Evolutionary conservation across 1,284 basidiomycete species (phyloP), one percentile per base, ranked within the genome.

Genomic region (Cutaneotrichosporon arboriforme): DNA sequence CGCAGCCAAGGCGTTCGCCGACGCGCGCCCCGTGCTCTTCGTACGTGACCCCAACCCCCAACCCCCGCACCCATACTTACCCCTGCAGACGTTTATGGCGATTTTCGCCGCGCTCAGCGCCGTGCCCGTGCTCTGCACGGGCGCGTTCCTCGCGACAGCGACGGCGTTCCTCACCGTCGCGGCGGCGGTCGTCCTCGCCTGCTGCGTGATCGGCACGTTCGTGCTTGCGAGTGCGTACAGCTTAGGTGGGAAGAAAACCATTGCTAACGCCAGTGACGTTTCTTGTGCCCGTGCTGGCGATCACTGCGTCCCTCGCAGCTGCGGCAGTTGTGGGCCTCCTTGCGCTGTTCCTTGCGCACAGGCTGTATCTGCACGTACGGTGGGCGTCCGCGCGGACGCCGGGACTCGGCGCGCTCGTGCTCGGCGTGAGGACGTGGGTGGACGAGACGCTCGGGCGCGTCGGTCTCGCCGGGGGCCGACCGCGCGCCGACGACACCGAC

Each of bases 331-430:
- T 55, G 4, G 54, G 58, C 53, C 64, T 72, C 12, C 50, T 72
- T 4, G 45, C 51, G 36, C 61, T 70, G 26, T 73, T 73, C 63
- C 67, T 73, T 46, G 49, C 54, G 2, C 66, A 73, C 53, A 49
- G 70, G 31, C 64, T 73, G 10, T 71, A 67, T 57, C 61, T 71
- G 34, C 64, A 70, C 58, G 33, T 70, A 31, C n/a, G 46, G 7
- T 26, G 42, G 5, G 40, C 49, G 14, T 22, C 38, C 15, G 40
- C n/a, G n/a, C 18, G 18, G 33, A 13, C 43, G 5, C 10, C 31
- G 39, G 41, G 36, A 13, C 14, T 48, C 7, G 26, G 12, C 17
- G 23, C 21, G 17, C 13, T 51, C 20, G 4, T 13, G 17, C 15
- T 15, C 14, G 54, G 50, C 33, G 21, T 45, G 15, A 31, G 26